Conservation (phyloP, 129 eudicot species). For the Helichrysum umbraculigerum region DNA sequence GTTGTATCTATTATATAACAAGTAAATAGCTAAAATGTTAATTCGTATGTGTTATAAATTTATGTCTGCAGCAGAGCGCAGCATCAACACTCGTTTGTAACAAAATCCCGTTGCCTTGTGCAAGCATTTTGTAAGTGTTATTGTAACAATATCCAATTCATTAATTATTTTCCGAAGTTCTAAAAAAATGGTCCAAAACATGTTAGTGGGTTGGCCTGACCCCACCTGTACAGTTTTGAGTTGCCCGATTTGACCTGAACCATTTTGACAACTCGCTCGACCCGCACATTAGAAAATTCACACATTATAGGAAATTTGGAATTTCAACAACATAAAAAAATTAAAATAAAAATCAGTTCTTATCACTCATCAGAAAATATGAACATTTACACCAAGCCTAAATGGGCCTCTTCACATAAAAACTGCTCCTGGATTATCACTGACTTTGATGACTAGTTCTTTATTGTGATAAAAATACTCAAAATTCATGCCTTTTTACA, state of each 20-base stretch:
- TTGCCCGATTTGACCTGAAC: not conserved
- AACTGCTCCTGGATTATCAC: not conserved
- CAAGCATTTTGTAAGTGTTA: not conserved
- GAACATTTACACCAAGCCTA: not conserved
- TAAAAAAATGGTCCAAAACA: not conserved
- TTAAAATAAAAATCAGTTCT: not conserved
- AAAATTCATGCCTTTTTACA: not conserved
- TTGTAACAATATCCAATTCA: not conserved
- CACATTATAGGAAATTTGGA: not conserved
- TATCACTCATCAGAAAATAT: not conserved
- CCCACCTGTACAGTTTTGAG: not conserved
- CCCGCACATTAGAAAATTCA: not conserved
- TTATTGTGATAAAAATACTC: not conserved
- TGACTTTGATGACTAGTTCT: not conserved
- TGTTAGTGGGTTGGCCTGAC: not conserved
- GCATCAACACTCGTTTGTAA: too few species aligned
- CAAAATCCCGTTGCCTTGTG: too few species aligned
- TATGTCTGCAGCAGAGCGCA: too few species aligned
- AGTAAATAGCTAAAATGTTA: too few species aligned
- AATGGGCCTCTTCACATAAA: not conserved
- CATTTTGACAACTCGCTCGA: not conserved
- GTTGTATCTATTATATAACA: too few species aligned
- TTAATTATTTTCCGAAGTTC: not conserved
- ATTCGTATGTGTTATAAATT: too few species aligned
- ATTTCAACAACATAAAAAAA: not conserved